Evolutionary conservation across 1,284 basidiomycete genomes (phyloP), one percentile per base, ranked within the genome.

Genomic region (Tranzscheliella williamsii): DNA sequence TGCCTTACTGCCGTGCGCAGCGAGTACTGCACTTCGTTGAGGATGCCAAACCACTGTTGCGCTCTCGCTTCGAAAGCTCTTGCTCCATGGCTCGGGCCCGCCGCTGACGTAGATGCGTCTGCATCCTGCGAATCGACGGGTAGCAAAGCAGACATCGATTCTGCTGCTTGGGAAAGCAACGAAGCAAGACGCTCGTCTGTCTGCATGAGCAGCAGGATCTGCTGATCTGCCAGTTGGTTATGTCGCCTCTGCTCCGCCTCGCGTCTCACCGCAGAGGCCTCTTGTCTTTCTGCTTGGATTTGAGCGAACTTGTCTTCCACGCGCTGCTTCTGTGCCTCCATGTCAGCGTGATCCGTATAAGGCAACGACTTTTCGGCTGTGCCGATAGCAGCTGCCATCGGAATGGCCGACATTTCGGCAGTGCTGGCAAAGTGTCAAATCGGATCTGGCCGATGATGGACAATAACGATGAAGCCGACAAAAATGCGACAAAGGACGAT

Each of bases 21-120:
- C 5, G 54, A 44, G 42, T 54, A 57, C 42, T 67, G 63, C 15
- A 67, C 63, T 35, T 67, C 58, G 48, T 63, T 67, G 44, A 67
- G 57, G 42, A 58, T 62, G 17, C 33, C 23, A 38, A 67, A 67
- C 63, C 63, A 67, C 30, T 55, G 45, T 32, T 67, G 58, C 3
- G 58, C 58, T 17, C 42, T 43, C 5, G 42, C 35, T 24, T 67
- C 58, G 24, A 67, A 67, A 7, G 60, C 63, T 26, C 51, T 67
- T 22, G 63, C 52, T 3, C 53, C 58, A 17, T 40, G 24, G 2
- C 24, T 3, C 8, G 40, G 13, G 4, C 23, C 24, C 22, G 15
- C 23, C 4, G 38, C 17, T n/a, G 38, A 37, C 16, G 34, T 27
- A 9, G 41, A 22, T 5, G 39, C 31, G 20, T 41, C 38, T 8